phyloP scores from a whole-genome alignment of 441 rosid species.

The Sinapis alba region DNA sequence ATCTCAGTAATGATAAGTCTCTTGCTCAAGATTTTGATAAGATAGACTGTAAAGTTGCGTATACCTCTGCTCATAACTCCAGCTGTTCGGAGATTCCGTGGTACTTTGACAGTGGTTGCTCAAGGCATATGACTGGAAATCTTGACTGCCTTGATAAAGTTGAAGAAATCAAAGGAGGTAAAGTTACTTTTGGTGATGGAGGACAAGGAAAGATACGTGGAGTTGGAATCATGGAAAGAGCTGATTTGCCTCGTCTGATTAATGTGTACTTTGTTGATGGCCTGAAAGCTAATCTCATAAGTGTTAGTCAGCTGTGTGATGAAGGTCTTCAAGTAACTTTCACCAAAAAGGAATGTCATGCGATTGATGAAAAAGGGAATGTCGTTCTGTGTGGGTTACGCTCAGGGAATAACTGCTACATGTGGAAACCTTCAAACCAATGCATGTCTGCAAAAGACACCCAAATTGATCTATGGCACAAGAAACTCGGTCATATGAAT shows the following conservation, averaged over 20 bases:
- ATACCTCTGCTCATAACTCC: too few relatives aligned
- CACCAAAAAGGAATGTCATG: neutral
- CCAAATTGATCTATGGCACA: neutral
- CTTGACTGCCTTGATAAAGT: neutral
- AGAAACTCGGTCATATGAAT: neutral
- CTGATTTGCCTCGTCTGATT: neutral
- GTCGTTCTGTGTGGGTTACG: neutral
- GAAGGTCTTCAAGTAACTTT: neutral
- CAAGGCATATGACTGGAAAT: neutral
- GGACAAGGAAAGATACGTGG: neutral
- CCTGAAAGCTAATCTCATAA: neutral
- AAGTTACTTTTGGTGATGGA: neutral
- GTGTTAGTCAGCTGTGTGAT: neutral
- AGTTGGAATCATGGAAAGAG: neutral
- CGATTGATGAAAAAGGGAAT: neutral
- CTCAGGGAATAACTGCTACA: neutral
- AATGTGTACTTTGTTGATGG: neutral
- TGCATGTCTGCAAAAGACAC: neutral
- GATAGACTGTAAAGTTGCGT: too few relatives aligned
- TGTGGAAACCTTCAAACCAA: neutral
- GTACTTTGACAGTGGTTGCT: neutral
- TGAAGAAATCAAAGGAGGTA: neutral
- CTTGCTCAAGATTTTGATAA: too few relatives aligned
- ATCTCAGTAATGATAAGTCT: too few relatives aligned
- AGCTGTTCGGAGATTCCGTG: too few relatives aligned